A percentile compares a stretch with the other conserved stretches of the same genome.
These are phyloP conservation scores for Lactarius pseudohatsudake DNA, from an alignment of 768 basidiomycete species.

Conservation along the genomic window DNA sequence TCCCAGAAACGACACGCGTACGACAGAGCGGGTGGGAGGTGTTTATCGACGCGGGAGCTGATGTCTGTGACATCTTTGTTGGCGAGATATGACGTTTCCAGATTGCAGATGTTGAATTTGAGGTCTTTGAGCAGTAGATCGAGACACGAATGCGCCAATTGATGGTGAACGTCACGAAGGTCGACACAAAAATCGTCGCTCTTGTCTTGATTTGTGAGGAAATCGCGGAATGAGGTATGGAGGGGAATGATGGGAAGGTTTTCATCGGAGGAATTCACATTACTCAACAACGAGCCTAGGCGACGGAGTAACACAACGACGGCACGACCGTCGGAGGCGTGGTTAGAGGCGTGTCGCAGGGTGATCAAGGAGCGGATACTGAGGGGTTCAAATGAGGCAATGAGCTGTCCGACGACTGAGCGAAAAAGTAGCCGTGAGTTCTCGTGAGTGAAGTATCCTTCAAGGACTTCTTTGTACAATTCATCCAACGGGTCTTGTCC, in stretches of 20 bases:
- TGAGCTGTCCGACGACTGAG: neutral
- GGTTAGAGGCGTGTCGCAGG: neutral
- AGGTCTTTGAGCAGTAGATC: neutral
- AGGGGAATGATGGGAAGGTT: neutral
- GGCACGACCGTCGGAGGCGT: neutral
- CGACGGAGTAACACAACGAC: neutral
- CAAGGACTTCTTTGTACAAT: neutral
- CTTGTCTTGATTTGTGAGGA: neutral
- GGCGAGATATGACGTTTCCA: neutral
- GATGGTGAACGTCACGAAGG: conserved; percentile 1
- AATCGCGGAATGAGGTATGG: conserved; percentile 1
- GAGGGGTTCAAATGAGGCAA: neutral
- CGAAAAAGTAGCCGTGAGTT: neutral
- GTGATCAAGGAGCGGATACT: neutral
- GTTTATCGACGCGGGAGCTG: neutral
- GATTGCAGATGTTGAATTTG: conserved; percentile 1
- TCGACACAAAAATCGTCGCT: neutral
- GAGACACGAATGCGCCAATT: neutral
- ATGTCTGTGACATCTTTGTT: neutral
- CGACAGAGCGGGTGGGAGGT: neutral
- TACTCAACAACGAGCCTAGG: conserved; percentile 7
- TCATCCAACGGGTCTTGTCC: conserved; percentile 3
- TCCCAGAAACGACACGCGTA: conserved; percentile 9
- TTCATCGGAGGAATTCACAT: neutral
- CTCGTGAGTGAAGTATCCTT: neutral